phyloP scores from a whole-genome alignment of 2,329 filamentous ascomycete species.

The Sclerotinia borealis region DNA sequence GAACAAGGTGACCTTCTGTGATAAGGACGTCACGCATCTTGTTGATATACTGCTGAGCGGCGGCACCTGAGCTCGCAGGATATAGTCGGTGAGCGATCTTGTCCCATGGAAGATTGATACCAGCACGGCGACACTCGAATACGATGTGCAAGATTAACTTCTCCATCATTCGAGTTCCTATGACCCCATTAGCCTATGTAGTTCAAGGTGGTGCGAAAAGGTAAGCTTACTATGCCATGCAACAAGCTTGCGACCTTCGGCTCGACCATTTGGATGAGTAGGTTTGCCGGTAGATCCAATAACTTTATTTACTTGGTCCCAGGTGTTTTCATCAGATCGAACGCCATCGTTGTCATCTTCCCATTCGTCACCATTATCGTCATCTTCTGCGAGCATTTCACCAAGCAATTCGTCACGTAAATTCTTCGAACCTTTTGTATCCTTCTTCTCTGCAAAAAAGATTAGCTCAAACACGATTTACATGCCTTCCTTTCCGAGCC shows the following conservation, averaged over 20 bases:
- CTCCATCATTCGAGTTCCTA: slow-evolving; percentile 42
- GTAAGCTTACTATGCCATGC: slow-evolving; percentile 39
- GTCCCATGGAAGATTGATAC: slow-evolving; percentile 25
- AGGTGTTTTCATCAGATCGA: neutral
- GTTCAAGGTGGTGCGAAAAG: neutral
- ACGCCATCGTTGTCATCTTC: neutral
- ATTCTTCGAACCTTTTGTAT: neutral
- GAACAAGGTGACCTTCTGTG: slow-evolving; percentile 29
- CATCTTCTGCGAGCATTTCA: neutral
- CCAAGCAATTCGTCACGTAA: too few species aligned
- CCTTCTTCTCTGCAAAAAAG: neutral
- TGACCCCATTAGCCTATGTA: neutral
- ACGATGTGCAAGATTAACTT: slow-evolving; percentile 39
- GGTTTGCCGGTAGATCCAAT: neutral
- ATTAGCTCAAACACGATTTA: neutral
- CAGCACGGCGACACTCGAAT: slow-evolving; percentile 34
- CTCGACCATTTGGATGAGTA: slow-evolving; percentile 31
- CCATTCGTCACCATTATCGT: neutral
- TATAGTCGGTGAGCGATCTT: slow-evolving; percentile 24
- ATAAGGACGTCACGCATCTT: slow-evolving; percentile 25
- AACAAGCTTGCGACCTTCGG: slow-evolving; percentile 36
- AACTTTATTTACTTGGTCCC: neutral
- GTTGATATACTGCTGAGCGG: slow-evolving; percentile 23
- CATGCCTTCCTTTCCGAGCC: neutral
- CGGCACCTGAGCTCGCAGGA: slow-evolving; percentile 23